phyloP scores from a whole-genome alignment of 2,329 filamentous ascomycete genomes.

The Periconia digitata region DNA sequence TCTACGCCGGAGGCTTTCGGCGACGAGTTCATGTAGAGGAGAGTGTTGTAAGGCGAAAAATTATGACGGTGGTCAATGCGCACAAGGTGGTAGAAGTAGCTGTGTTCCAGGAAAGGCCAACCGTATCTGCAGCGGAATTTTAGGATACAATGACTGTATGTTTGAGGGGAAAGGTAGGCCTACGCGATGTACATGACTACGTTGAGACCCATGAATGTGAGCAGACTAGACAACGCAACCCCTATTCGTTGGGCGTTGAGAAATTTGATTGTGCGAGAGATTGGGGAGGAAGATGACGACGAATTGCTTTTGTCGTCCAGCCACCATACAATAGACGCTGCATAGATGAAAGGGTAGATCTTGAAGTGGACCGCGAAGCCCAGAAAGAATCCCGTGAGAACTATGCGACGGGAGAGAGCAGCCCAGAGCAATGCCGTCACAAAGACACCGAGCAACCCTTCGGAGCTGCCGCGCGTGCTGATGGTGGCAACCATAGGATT shows the following conservation, averaged over 20 bases:
- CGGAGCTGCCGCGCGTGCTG: slow-evolving; percentile 90
- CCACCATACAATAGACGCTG: slow-evolving; percentile 78
- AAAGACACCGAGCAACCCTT: slow-evolving; percentile 83
- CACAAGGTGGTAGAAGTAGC: slow-evolving; percentile 88
- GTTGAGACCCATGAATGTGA: slow-evolving; percentile 75
- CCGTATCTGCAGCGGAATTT: slow-evolving; percentile 63
- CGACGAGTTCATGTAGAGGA: slow-evolving; percentile 84
- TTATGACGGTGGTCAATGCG: slow-evolving; percentile 97
- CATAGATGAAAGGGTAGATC: slow-evolving; percentile 98
- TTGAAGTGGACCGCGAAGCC: slow-evolving; percentile 94
- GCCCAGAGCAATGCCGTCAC: slow-evolving; percentile 85
- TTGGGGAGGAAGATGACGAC: slow-evolving; percentile 20
- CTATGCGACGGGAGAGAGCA: slow-evolving; percentile 63
- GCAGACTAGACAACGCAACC: slow-evolving; percentile 65
- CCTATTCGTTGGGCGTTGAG: slow-evolving; percentile 51
- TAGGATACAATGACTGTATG: not conserved
- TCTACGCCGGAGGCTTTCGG: slow-evolving; percentile 31
- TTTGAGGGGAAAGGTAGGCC: slow-evolving; percentile 32
- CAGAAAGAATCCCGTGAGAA: slow-evolving; percentile 71
- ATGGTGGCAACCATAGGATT: slow-evolving; percentile 99
- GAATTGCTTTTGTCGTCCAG: slow-evolving; percentile 58
- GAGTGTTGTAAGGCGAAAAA: slow-evolving; percentile 93
- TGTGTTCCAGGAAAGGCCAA: slow-evolving; percentile 79
- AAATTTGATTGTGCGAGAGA: slow-evolving; percentile 21
- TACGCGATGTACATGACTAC: slow-evolving; percentile 74